phyloP scores from a whole-genome alignment of 2,329 filamentous ascomycete genomes.

The Ophiostoma sp. region DNA sequence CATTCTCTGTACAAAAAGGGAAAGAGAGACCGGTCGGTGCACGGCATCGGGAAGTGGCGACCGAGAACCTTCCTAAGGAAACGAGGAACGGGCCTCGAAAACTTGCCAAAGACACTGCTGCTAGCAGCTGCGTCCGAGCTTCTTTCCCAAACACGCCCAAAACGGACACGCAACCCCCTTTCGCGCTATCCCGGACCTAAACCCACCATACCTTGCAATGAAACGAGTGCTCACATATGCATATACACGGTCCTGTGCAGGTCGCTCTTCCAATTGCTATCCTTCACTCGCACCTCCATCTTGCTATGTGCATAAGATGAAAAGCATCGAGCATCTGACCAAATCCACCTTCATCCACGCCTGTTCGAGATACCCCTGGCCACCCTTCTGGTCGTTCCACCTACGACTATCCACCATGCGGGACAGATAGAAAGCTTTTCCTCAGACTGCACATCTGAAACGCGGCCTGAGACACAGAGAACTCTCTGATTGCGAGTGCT shows the following conservation, averaged over 20 bases:
- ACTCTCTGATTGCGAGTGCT: not conserved
- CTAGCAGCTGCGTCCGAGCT: not conserved
- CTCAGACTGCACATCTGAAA: not conserved
- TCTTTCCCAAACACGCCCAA: not conserved
- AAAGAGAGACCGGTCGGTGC: not conserved
- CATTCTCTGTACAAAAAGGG: not conserved
- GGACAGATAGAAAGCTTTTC: not conserved
- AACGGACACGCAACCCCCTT: slow-evolving; percentile 4
- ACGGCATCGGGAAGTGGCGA: slow-evolving; percentile 2
- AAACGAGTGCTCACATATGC: not conserved
- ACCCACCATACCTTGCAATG: not conserved
- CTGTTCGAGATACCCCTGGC: not conserved
- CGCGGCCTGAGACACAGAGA: slow-evolving; percentile 6
- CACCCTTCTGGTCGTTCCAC: not conserved
- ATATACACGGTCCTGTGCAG: too few species aligned
- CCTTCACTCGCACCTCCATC: not conserved
- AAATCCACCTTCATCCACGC: not conserved
- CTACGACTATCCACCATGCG: not conserved
- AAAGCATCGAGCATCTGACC: not conserved
- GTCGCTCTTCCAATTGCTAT: not conserved
- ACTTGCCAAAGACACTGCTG: not conserved
- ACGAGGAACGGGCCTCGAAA: not conserved
- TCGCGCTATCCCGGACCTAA: not conserved
- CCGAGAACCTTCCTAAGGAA: not conserved
- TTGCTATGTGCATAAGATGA: not conserved